A percentile compares a stretch with the other conserved stretches of the same genome.
Evolutionary conservation across 192 early-diverging fungal species (phyloP).

Genomic region (Coemansia sp.): DNA sequence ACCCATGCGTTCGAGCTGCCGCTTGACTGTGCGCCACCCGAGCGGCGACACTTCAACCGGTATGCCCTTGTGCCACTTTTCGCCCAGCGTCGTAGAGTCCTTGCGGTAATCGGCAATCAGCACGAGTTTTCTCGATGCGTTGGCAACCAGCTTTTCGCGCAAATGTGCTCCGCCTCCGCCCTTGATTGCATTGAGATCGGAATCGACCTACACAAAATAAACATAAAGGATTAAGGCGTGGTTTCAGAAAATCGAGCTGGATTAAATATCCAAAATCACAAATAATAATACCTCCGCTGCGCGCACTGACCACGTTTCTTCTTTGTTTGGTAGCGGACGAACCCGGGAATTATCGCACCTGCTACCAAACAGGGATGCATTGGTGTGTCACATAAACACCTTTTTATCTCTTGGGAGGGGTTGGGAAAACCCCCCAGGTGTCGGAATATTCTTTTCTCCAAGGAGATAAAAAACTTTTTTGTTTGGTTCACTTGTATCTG

Average conservation of each 20-base stretch:
- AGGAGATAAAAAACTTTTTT: too few relatives aligned
- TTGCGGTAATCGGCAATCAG: slow-evolving; percentile 92
- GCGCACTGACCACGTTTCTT: not conserved
- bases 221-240: not conserved
- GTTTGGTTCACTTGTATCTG: not conserved
- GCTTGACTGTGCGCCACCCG: slow-evolving; percentile 68
- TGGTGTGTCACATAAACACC: not conserved
- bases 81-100: slow-evolving; percentile 72
- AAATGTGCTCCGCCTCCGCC: slow-evolving; percentile 93
- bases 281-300: not conserved
- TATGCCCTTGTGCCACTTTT: slow-evolving; percentile 85
- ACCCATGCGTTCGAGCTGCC: slow-evolving; percentile 52
- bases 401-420: not conserved
- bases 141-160: slow-evolving; percentile 91
- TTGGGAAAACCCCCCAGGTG: not conserved
- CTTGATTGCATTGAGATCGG: slow-evolving; percentile 89
- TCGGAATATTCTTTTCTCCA: not conserved
- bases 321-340: not conserved
- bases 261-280: not conserved
- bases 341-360: not conserved
- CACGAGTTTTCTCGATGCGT: slow-evolving; percentile 77
- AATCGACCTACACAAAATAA: slow-evolving; percentile 62
- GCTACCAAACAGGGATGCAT: not conserved
- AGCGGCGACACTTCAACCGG: slow-evolving; percentile 90
- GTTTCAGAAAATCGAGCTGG: not conserved